phyloP scores from a whole-genome alignment of 1,284 basidiomycete genomes.

The Hymenochaete sp. region DNA sequence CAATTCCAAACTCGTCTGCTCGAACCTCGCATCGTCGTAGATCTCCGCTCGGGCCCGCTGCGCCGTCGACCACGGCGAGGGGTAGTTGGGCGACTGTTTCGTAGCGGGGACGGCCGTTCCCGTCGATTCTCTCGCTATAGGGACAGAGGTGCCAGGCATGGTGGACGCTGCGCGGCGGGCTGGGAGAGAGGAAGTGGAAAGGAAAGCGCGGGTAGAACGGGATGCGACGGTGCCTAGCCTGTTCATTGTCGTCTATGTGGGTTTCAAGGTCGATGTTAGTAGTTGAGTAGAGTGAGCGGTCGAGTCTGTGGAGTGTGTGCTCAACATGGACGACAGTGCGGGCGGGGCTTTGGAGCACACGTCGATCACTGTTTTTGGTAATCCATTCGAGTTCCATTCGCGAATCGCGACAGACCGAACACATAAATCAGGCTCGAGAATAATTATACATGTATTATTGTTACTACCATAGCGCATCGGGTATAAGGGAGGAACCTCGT shows the following conservation, averaged over 20 bases:
- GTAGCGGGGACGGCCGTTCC: slow-evolving; percentile 20
- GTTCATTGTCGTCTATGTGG: slow-evolving; percentile 12
- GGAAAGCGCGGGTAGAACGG: slow-evolving; percentile 7
- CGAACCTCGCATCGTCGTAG: slow-evolving; percentile 69
- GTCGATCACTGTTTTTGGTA: no score
- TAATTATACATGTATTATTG: no score
- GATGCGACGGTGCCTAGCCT: slow-evolving; percentile 12
- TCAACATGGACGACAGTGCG: no score
- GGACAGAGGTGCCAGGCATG: slow-evolving; percentile 3
- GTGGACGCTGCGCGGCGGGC: slow-evolving; percentile 3
- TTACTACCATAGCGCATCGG: no score
- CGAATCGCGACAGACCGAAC: no score
- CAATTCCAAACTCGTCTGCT: slow-evolving; percentile 79
- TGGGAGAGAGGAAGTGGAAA: neutral
- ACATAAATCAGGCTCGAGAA: no score
- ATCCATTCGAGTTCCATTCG: no score
- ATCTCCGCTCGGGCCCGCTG: slow-evolving; percentile 29
- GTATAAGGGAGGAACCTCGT: no score
- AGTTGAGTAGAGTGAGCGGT: no score
- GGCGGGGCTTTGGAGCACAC: no score
- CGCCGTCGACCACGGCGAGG: slow-evolving; percentile 32
- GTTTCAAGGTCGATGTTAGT: neutral
- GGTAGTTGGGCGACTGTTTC: slow-evolving; percentile 34
- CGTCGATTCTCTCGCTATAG: slow-evolving; percentile 21
- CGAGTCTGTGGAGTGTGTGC: no score